Evolutionary conservation across 2,329 filamentous ascomycete genomes (phyloP).

Genomic region (Emergomyces orientalis): DNA sequence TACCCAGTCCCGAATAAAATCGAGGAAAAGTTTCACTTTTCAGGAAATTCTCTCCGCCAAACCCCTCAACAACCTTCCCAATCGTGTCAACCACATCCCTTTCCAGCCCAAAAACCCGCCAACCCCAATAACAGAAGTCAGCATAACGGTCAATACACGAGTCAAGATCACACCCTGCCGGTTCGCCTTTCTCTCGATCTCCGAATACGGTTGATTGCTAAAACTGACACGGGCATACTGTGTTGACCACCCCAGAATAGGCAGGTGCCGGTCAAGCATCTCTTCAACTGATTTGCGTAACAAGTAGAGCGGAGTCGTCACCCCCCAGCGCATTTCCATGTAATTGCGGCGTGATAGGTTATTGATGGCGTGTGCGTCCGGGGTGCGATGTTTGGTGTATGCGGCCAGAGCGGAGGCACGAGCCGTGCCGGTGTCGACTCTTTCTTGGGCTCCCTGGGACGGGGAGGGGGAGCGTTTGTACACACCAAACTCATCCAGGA

Average conservation of each 20-base stretch:
- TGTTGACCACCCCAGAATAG: slow-evolving; percentile 75
- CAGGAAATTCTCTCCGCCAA: neutral
- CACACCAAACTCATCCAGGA: slow-evolving; percentile 60
- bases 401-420: slow-evolving; percentile 50
- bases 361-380: slow-evolving; percentile 82
- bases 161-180: slow-evolving; percentile 57
- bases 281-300: slow-evolving; percentile 83
- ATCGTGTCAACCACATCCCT: slow-evolving; percentile 26
- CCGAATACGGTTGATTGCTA: slow-evolving; percentile 81
- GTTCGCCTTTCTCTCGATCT: slow-evolving; percentile 62
- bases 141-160: slow-evolving; percentile 22
- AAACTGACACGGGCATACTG: slow-evolving; percentile 92
- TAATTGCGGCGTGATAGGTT: slow-evolving; percentile 88
- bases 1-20: neutral
- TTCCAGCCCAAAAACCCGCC: slow-evolving; percentile 9
- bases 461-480: slow-evolving; percentile 29
- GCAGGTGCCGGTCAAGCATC: slow-evolving; percentile 64
- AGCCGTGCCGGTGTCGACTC: slow-evolving; percentile 23
- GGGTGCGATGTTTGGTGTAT: slow-evolving; percentile 64
- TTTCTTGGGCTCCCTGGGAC: slow-evolving; percentile 38
- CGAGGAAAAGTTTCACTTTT: neutral
- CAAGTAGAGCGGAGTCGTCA: slow-evolving; percentile 66
- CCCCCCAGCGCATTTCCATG: slow-evolving; percentile 81
- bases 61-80: neutral
- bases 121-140: slow-evolving; percentile 24